These are phyloP conservation scores for Phytophthora vignae DNA, from an alignment of 352 stramenopile species.

Conservation along the genomic window DNA sequence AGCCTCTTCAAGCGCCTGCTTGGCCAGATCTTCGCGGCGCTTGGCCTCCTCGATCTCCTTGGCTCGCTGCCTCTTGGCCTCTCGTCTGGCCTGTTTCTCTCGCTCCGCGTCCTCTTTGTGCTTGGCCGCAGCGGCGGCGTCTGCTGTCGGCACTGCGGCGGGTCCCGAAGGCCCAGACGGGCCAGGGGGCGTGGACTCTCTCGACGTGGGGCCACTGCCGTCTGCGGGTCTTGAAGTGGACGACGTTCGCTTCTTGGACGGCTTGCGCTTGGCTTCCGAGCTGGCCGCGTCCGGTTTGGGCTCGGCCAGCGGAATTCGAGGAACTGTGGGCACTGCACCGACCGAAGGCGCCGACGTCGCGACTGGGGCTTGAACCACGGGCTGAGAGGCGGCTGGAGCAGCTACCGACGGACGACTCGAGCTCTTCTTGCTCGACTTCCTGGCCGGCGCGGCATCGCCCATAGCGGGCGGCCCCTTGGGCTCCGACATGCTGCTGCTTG, in stretches of 20 bases:
- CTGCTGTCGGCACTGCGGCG: conserved; percentile 9
- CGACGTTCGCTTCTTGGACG: conserved; percentile 61
- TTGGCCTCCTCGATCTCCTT: conserved; percentile 66
- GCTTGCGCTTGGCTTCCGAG: conserved; percentile 34
- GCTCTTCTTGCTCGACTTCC: conserved; percentile 53
- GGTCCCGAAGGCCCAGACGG: conserved; percentile 19
- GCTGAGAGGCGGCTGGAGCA: conserved; percentile 18
- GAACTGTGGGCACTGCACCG: conserved; percentile 38
- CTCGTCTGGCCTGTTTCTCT: conserved; percentile 46
- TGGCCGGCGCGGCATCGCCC: conserved; percentile 11
- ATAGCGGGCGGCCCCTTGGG: conserved; percentile 35
- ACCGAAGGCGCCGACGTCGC: conserved; percentile 17
- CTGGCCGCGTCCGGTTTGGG: conserved; percentile 37
- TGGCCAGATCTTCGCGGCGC: conserved; percentile 55
- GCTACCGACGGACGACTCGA: conserved; percentile 23
- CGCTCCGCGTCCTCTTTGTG: conserved; percentile 48
- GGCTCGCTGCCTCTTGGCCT: conserved; percentile 62
- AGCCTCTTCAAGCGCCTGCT: conserved; percentile 57
- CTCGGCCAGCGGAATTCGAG: conserved; percentile 56
- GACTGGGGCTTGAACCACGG: conserved; percentile 13
- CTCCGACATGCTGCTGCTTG: conserved; percentile 41
- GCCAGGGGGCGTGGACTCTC: conserved; percentile 19
- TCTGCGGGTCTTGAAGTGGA: conserved; percentile 21
- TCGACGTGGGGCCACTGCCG: neutral
- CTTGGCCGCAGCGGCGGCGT: conserved; percentile 35